Percentiles rank a stretch among this genome's conserved stretches.
Evolutionary conservation across 164 flowering plant species (phyloP).

Genomic region (Berberis thunbergii): DNA sequence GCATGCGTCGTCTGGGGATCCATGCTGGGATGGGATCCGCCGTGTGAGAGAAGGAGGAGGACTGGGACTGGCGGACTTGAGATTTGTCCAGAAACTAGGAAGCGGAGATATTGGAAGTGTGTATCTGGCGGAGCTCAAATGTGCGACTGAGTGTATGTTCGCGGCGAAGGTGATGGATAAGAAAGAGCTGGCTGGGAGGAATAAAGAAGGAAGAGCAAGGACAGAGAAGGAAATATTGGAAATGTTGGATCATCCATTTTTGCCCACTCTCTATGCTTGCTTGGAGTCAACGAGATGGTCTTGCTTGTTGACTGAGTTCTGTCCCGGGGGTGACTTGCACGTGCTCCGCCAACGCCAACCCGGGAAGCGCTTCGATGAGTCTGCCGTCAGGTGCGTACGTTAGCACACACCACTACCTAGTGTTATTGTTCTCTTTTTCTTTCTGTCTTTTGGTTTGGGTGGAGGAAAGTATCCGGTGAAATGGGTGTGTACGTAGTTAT

Average conservation of each 20-base stretch:
- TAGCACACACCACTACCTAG: background rate
- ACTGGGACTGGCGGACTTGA: background rate
- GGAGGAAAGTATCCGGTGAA: no score
- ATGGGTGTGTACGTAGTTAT: no score
- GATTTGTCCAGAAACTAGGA: slow-evolving; percentile 58
- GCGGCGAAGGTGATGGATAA: slow-evolving; percentile 80
- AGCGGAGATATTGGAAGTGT: slow-evolving; percentile 83
- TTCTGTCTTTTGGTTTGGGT: background rate
- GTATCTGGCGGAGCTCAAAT: slow-evolving; percentile 49
- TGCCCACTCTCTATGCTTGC: slow-evolving; percentile 60
- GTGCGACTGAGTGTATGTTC: slow-evolving; percentile 24
- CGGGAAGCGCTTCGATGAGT: slow-evolving; percentile 42
- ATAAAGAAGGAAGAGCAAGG: slow-evolving; percentile 51
- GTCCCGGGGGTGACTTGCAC: slow-evolving; percentile 83
- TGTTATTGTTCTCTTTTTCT: no score
- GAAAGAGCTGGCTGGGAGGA: slow-evolving; percentile 43
- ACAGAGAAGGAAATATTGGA: slow-evolving; percentile 60
- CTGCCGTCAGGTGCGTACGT: slow-evolving; percentile 52
- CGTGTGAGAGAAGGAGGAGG: slow-evolving; percentile 21
- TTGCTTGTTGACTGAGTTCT: slow-evolving; percentile 70
- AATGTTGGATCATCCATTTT: slow-evolving; percentile 62
- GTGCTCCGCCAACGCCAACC: slow-evolving; percentile 68
- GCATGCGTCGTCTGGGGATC: slow-evolving; percentile 20
- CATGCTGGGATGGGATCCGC: slow-evolving; percentile 28
- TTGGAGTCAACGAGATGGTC: slow-evolving; percentile 46